Base-by-base conservation (phyloP, 345 rosid species). In the Aquilaria malaccensis region DNA sequence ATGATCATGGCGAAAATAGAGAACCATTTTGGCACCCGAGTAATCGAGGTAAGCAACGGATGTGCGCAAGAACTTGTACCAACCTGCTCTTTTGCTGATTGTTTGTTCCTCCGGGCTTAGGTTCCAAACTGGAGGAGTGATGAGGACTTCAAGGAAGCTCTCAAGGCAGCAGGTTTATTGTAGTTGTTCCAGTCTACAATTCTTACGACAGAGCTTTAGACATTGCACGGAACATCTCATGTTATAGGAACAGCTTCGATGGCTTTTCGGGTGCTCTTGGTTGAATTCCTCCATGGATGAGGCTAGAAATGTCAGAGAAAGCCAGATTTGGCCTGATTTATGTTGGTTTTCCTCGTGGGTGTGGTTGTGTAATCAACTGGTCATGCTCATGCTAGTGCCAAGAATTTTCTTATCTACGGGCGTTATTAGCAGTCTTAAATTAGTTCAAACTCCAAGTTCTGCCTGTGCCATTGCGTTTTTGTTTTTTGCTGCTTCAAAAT, bases 1-100 rank as follows among this genome's bases (percentile, higher is more conserved):
- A 70, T 61, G 67, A 69, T 83, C 41, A 83, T 90, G 88, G 79
- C 70, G 51, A 90, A 86, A 71, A 94, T 94, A 1, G 99, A 94
- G 51, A 74, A 54, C 22, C 81, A 94, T 57, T 94, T 86, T 32
- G 80, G 68, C 49, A 69, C 75, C 33, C 62, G 61, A 31, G 71
- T 81, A 13, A 49, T 63, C 4, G 89, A 75, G 95, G 97, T 93
- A 75, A 76, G 10, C 30, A 30, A 13, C 46, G 61, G 2, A 14
- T 9, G 2, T 30, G 15, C 5, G 14, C 3, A 4, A 12, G 33
- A 50, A 14, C 37, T 22, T 7, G 29, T 61, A 29, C 14, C 2
- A n/a, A 37, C 43, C 51, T 60, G n/a, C 33, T 57, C 6, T 55
- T 47, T 22, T 53, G 56, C 9, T 13, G 31, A 47, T 50, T 59